Evolutionary conservation across 192 early-diverging fungal genomes (phyloP).

Genomic region (Cetraspora pellucida): DNA sequence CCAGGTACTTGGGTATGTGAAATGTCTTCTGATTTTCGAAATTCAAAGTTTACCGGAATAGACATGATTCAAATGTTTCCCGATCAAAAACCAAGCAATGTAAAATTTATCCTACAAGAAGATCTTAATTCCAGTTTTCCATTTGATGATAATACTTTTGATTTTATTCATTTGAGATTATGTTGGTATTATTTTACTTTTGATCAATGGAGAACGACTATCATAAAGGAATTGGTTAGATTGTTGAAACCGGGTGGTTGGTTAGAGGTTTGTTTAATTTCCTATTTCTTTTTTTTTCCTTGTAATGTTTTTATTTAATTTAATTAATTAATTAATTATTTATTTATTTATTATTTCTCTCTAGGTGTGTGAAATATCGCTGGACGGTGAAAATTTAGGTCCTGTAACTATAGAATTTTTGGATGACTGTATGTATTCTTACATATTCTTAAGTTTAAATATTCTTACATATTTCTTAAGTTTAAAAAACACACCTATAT

Average conservation of each 20-base stretch:
- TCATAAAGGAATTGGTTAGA: background rate
- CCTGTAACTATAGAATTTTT: too few species aligned
- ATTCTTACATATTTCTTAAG: too few species aligned
- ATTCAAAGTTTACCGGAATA: background rate
- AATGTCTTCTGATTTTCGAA: constrained; percentile 3
- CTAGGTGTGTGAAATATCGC: too few species aligned
- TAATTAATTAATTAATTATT: too few species aligned
- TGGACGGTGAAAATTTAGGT: too few species aligned
- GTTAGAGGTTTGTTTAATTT: background rate
- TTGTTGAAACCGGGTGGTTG: background rate
- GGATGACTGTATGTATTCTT: too few species aligned
- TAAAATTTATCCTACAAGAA: background rate
- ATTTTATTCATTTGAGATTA: constrained; percentile 14
- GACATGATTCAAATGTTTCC: background rate
- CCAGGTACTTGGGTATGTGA: constrained; percentile 3
- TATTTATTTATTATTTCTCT: too few species aligned
- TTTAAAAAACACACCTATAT: too few species aligned
- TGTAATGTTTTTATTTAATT: too few species aligned
- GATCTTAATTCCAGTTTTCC: background rate
- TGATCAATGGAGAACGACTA: background rate
- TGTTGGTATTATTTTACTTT: background rate
- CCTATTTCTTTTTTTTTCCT: too few species aligned
- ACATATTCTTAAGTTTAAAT: too few species aligned
- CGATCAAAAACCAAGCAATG: background rate
- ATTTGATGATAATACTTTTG: constrained; percentile 15